Conservation (phyloP, 345 rosid genomes). For the Arabidopsis arenosa region DNA sequence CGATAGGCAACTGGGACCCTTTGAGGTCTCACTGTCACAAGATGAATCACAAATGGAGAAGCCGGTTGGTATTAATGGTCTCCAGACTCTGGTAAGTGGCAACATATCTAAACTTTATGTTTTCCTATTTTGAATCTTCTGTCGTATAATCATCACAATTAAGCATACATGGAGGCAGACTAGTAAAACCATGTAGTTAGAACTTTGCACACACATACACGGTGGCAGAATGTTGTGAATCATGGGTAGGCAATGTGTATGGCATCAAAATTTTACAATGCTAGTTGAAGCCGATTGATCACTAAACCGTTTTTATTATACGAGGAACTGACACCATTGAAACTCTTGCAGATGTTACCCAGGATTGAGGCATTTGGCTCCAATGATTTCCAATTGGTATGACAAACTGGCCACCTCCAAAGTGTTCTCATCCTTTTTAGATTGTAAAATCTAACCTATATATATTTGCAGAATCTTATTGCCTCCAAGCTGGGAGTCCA, state of each 20-base stretch:
- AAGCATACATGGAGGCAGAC: constrained; percentile 6
- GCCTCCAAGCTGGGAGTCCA: constrained; percentile 90
- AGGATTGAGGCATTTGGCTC: constrained; percentile 74
- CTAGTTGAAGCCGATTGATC: constrained; percentile 18
- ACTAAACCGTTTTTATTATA: neutral
- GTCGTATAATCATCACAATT: constrained; percentile 5
- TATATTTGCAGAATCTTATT: constrained; percentile 68
- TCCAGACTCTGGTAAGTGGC: constrained; percentile 89
- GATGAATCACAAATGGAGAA: constrained; percentile 63
- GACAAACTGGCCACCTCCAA: constrained; percentile 17
- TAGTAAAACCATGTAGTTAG: constrained; percentile 20
- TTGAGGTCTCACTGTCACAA: constrained; percentile 74
- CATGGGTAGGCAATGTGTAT: constrained; percentile 16
- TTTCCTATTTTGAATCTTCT: neutral
- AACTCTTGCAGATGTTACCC: constrained; percentile 64
- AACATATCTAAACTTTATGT: constrained; percentile 27
- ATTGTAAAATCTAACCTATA: constrained; percentile 2
- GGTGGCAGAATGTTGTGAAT: constrained; percentile 12
- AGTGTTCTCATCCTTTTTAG: neutral
- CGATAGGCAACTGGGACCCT: constrained; percentile 79
- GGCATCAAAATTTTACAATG: neutral
- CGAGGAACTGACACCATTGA: constrained; percentile 26
- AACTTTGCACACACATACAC: constrained; percentile 7
- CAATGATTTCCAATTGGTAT: constrained; percentile 72
- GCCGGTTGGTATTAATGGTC: constrained; percentile 77